Conservation (phyloP, 1,139 yeast species). For the Geotrichum bryndzae region DNA sequence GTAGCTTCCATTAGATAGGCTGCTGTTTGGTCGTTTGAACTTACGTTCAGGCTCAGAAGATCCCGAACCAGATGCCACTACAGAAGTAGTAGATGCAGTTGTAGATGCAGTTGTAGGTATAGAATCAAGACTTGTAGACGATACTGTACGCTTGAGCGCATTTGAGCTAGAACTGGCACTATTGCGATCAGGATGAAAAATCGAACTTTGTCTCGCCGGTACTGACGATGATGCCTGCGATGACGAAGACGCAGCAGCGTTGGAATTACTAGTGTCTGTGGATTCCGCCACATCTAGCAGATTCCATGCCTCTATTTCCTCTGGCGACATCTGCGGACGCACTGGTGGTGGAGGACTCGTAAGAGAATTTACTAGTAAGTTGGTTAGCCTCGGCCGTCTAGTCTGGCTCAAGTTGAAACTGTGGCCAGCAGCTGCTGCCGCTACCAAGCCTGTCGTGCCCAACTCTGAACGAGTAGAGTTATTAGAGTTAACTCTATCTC, state of each 20-base stretch:
- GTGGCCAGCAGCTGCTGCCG: not conserved
- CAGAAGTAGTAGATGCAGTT: not conserved
- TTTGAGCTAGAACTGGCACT: not conserved
- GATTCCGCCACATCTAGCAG: conserved; percentile 25
- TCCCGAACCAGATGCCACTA: not conserved
- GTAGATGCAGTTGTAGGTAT: not conserved
- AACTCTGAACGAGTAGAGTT: not conserved
- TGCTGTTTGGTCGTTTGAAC: conserved; percentile 8
- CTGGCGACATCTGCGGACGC: conserved; percentile 23
- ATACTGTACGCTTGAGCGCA: not conserved
- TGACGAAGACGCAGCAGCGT: not conserved
- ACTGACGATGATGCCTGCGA: not conserved
- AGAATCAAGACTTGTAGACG: conserved; percentile 10
- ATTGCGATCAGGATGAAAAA: not conserved
- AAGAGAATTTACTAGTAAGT: conserved; percentile 6
- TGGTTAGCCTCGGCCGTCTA: conserved; percentile 1
- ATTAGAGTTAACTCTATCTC: not conserved
- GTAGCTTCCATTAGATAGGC: not conserved
- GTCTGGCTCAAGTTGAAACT: not conserved
- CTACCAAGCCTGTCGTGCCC: not conserved
- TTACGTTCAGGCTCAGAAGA: not conserved
- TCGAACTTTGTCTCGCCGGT: not conserved
- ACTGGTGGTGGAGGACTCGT: conserved; percentile 14
- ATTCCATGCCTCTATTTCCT: conserved; percentile 32
- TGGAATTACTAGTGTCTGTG: conserved; percentile 3